Base-by-base conservation (phyloP, 2,329 filamentous ascomycete species). In the Lojkania enalia region DNA sequence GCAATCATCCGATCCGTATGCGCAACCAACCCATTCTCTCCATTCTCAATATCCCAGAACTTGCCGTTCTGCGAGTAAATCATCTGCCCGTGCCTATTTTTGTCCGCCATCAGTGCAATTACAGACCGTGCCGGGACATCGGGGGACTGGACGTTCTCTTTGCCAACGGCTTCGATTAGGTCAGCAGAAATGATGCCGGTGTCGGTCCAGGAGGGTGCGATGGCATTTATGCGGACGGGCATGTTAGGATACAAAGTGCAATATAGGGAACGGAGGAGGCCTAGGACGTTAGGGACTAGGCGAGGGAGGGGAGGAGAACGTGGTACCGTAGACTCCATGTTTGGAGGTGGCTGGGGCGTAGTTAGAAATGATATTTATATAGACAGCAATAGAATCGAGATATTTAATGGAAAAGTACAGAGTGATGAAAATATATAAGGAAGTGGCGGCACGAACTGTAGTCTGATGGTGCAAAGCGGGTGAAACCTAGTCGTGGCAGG, bases 141-240 rank as follows among this genome's bases (percentile, higher is more conserved):
- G 0, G 65, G 35, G 1, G 52, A 43, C 39, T 67, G 63, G 19
- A 55, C 44, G 5, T 29, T 44, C 3, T 37, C 48, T 18, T 51
- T 44, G 16, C 58, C 60, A 1, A 65, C n/a, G 2, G 44, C 45
- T 2, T 40, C 42, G 11, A 59, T 30, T 5, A 60, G 12, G 2
- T 23, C 41, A 1, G 27, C 32, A 2, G 53, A 51, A 0, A 65
- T 32, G 19, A 69, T 60, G 6, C 48, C 51, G 0, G 65, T 67
- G 19, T 52, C 54, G 2, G 64, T 67, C 64, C 64, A 69, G 4
- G 49, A 54, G 1, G 65, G 65, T 0, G 62, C 63, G 25, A 67
- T 52, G 32, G 61, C 57, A 42, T 69, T 67, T 48, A 67, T 59
- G 38, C 65, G 63, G 44, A 67, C 61, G 15, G 61, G 60, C 2